Evolutionary conservation across 192 early-diverging fungal genomes (phyloP).

Genomic region (Coemansia sp.): DNA sequence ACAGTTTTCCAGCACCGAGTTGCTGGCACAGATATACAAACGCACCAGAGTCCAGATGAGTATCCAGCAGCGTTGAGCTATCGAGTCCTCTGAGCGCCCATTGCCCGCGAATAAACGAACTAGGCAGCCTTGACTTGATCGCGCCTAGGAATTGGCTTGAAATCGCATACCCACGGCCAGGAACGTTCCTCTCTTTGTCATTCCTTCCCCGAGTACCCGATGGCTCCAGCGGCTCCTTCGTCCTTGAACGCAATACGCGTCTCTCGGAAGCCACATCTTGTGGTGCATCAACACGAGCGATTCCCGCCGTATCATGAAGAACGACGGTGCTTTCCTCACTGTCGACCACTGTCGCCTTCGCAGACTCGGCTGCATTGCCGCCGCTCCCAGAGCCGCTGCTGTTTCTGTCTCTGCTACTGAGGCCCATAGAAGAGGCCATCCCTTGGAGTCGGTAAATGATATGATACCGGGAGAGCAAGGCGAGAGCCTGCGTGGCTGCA

Average conservation of each 20-base stretch:
- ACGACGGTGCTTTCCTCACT: slow-evolving; percentile 15
- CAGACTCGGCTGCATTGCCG: neutral
- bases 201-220: neutral
- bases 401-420: slow-evolving; percentile 3
- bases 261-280: neutral
- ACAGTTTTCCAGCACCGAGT: slow-evolving; percentile 24
- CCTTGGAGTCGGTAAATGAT: slow-evolving; percentile 8
- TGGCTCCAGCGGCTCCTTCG: neutral
- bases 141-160: slow-evolving; percentile 27
- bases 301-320: slow-evolving; percentile 33
- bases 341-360: neutral
- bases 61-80: neutral
- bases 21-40: slow-evolving; percentile 17
- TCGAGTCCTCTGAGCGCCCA: neutral
- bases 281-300: slow-evolving; percentile 11
- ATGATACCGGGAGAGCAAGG: slow-evolving; percentile 1
- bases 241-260: neutral
- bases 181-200: slow-evolving; percentile 22
- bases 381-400: neutral
- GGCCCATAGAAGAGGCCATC: slow-evolving; percentile 31
- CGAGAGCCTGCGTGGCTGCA: slow-evolving; percentile 1
- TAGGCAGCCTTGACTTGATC: slow-evolving; percentile 21
- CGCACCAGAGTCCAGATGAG: slow-evolving; percentile 8
- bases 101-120: neutral
- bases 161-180: slow-evolving; percentile 38